Base-by-base conservation (phyloP, 225 moss, liverwort and hornwort genomes). In the Polytrichum commune region DNA sequence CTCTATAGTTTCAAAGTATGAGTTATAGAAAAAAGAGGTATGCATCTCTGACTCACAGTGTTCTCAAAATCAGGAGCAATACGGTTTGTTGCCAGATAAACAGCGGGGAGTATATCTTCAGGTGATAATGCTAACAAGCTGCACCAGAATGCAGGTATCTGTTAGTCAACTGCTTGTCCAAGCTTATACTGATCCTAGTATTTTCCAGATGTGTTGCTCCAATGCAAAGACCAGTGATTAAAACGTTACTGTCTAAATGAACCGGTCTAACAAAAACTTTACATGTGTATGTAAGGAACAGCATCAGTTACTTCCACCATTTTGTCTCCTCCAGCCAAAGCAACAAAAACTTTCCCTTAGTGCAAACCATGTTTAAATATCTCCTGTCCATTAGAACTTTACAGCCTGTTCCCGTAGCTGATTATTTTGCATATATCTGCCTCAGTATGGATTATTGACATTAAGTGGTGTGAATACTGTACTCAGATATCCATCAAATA, bases 121-220 rank as follows among this genome's bases (percentile, higher is more conserved):
- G 93, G 91, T 79, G 95, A 93, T 75, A 95, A 81, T 18, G 84
- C 93, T 80, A 95, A 83, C 83, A 95, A 84, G 81, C 95, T 95
- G 91, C 88, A 90, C 73, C 60, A 76, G 72, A 68, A 81, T 23
- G 56, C 60, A 33, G 32, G 58, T 53, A 65, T 58, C 29, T 73
- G 69, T 71, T 66, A 33, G 28, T 60, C 29, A 72, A 74, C 25
- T 67, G 29, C 67, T 77, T 46, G 46, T 46, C 16, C 13, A 46
- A 46, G 16, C 4, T 46, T 46, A 16, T 9, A 38, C 10, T 38
- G 38, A 38, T 10, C 38, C 38, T 38, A 38, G 38, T 38, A 9
- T 9, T 38, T 38, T 38, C 0, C 38, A 38, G 9, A 38, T 38
- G 9, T 38, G 58, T 22, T 58, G 5, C 60, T 60, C 60, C 16